A percentile compares a stretch with the other conserved stretches of the same genome.
These are phyloP conservation scores for Dalbergia cochinchinensis DNA, from an alignment of 306 rosid species.

Conservation along the genomic window DNA sequence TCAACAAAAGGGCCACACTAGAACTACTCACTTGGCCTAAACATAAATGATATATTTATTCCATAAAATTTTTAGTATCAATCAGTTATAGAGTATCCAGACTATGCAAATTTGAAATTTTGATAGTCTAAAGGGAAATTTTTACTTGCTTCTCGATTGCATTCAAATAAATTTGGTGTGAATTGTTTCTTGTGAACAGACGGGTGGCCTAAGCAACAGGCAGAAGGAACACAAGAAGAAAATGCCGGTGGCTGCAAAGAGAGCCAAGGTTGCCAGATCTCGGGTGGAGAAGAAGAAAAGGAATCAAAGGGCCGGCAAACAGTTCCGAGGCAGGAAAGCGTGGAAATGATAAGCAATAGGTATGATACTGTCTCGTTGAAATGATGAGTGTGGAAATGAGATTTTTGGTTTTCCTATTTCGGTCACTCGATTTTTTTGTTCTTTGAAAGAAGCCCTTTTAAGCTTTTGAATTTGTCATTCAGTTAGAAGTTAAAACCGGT, in stretches of 20 bases:
- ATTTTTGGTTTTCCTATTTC: too few relatives aligned
- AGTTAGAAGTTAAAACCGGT: too few relatives aligned
- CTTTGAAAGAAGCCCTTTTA: background rate
- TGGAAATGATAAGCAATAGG: conserved; percentile 59
- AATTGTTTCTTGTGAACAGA: conserved; percentile 55
- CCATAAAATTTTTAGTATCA: background rate
- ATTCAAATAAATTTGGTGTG: conserved; percentile 4
- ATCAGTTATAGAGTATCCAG: background rate
- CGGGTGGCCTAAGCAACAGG: conserved; percentile 85
- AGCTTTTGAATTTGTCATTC: background rate
- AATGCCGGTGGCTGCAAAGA: conserved; percentile 83
- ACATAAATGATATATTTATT: background rate
- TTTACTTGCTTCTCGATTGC: conserved; percentile 12
- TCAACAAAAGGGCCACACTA: background rate
- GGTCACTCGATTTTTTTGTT: background rate
- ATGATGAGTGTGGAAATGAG: background rate
- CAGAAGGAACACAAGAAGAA: conserved; percentile 88
- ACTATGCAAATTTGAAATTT: conserved; percentile 14
- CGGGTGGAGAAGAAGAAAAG: conserved; percentile 64
- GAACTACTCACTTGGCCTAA: conserved; percentile 7
- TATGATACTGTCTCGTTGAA: background rate
- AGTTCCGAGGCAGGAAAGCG: conserved; percentile 82
- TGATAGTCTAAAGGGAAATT: background rate
- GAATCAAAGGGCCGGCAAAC: conserved; percentile 63
- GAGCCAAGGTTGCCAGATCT: conserved; percentile 59